Conservation (phyloP, 768 basidiomycete genomes). For the Sarcodon aspratus region DNA sequence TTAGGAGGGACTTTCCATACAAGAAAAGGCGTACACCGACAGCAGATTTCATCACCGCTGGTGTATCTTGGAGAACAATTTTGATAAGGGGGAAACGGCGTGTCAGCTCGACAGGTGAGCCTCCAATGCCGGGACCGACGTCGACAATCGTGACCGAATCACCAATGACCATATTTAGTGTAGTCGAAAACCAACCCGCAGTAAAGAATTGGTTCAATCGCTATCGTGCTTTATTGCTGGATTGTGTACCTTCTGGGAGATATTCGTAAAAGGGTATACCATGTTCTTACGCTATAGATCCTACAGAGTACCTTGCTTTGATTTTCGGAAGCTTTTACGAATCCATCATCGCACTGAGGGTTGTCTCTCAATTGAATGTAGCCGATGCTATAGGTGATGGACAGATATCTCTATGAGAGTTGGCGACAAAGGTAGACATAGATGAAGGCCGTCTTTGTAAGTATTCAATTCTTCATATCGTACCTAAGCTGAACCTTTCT, state of each 20-base stretch:
- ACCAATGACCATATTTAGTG: neutral
- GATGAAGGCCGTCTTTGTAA: no score
- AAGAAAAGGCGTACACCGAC: neutral
- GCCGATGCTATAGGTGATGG: neutral
- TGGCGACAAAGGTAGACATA: no score
- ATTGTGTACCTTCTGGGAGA: no score
- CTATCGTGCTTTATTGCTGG: neutral
- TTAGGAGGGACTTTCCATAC: no score
- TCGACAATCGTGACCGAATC: neutral
- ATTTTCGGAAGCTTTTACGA: neutral
- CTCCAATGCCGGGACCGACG: neutral
- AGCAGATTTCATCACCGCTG: neutral
- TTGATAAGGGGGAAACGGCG: neutral
- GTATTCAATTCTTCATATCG: no score
- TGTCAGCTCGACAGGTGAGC: neutral
- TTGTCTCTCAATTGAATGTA: neutral
- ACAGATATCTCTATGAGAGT: no score
- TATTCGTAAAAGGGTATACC: neutral
- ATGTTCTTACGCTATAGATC: neutral
- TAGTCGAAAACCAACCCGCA: neutral
- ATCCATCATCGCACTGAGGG: neutral
- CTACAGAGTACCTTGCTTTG: neutral
- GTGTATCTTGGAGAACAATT: neutral
- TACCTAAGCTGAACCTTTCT: no score
- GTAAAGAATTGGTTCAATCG: neutral